A percentile compares a stretch with the other conserved stretches of the same genome.
Evolutionary conservation across 352 stramenopile species (phyloP).

Genomic region (Phytophthora tubulina): DNA sequence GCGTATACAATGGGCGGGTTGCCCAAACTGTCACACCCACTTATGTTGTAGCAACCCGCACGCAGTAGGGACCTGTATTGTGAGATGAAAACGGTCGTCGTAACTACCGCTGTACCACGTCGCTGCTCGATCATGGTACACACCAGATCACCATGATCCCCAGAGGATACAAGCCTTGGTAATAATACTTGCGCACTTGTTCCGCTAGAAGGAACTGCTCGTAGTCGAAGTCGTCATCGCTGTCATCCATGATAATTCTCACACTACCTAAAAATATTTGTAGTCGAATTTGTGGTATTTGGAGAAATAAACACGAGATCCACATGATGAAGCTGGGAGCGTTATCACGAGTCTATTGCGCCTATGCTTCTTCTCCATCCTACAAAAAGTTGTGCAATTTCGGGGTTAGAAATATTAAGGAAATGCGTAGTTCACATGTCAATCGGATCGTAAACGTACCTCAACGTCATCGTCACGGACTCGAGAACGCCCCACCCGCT

Average conservation of each 20-base stretch:
- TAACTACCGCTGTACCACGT: background rate
- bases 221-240: constrained; percentile 41
- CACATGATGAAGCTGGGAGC: background rate
- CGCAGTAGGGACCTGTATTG: constrained; percentile 56
- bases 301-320: constrained; percentile 1
- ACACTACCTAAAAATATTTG: constrained; percentile 13
- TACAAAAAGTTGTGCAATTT: constrained; percentile 1
- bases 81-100: background rate
- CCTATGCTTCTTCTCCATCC: constrained; percentile 40
- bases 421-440: background rate
- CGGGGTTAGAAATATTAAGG: constrained; percentile 6
- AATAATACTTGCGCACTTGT: constrained; percentile 65
- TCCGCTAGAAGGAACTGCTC: constrained; percentile 61
- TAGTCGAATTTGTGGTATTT: constrained; percentile 8
- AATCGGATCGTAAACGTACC: constrained; percentile 22
- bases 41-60: constrained; percentile 61
- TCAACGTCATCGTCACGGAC: constrained; percentile 42
- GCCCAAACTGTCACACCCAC: constrained; percentile 56
- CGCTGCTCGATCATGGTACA: background rate
- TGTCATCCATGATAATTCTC: constrained; percentile 12
- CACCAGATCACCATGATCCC: constrained; percentile 68
- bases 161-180: constrained; percentile 39
- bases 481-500: constrained; percentile 34
- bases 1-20: constrained; percentile 70
- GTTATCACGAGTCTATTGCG: background rate